Evolutionary conservation across 1,284 basidiomycete genomes (phyloP), one percentile per base, ranked within the genome.

Genomic region (Papiliotrema laurentii): DNA sequence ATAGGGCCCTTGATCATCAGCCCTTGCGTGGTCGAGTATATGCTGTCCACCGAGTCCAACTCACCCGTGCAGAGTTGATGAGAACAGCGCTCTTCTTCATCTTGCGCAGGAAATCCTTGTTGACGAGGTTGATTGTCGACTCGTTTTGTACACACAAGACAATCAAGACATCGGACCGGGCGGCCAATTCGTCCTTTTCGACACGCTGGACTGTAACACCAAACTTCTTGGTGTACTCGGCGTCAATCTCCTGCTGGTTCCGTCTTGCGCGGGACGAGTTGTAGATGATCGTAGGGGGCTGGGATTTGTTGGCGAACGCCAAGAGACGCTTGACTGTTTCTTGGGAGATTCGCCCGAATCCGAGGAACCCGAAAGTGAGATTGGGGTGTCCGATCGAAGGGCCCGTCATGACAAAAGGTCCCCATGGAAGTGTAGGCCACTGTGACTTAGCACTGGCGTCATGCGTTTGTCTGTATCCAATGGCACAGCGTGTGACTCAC

Each of bases 261-360:
- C 28, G 66, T 24, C 70, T 53, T 13, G 53, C 53, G 4, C 66
- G 49, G 3, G 68, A 69, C 5, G 66, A 67, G 6, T 54, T 57
- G 57, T 73, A 72, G 2, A 64, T 44, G 44, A 71, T 54, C 0
- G 31, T 51, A 7, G 72, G 67, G 1, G 66, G 64, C 4, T 55
- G 40, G 3, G 49, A 38, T 44, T 63, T 60, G 49, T 55, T 85
- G 81, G 71, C 72, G 66, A 94, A 94, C 2, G 87, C 81, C 13
- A 87, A 74, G 22, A 94, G 80, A 13, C 90, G 83, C 9, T 79
- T 73, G 37, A 91, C 79, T 0, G 84, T 86, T 4, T 84, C 84
- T 60, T 90, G 87, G 0, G 89, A 83, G 59, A 94, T 96, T 39
- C 92, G 84, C 5, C 93, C 94, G 62, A 97, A 97, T 7, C 94